Evolutionary conservation across 2,329 filamentous ascomycete genomes (phyloP), one percentile per base, ranked within the genome.

Genomic region (Aspergillus pseudoterreus): DNA sequence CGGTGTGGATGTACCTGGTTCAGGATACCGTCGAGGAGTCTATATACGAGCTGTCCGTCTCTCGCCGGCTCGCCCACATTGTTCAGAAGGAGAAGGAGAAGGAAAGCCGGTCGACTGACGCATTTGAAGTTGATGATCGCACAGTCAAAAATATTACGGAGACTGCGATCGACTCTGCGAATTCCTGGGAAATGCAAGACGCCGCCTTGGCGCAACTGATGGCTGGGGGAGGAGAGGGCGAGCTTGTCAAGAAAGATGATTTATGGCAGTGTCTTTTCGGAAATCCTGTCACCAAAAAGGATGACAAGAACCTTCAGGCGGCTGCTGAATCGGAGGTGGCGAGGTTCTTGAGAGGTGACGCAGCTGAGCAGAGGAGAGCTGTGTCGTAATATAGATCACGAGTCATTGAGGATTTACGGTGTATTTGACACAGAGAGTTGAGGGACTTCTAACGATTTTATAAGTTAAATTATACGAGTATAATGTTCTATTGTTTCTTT

Each of bases 1-100:
- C 90, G 0, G 91, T 97, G 1, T 97, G 92, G 88, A 87, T 96
- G 70, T 97, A 97, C 67, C 80, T 97, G 2, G 82, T 96, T n/a
- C 84, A 87, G 14, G 89, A 88, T 47, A 95, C 92, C 0, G 90
- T 97, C 0, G 94, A 99, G 66, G 87, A 95, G 72, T 87, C 87
- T 1, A 95, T 97, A 56, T 91, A 97, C 71, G 84, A 92, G 53
- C 81, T 96, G 32, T 94, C 90, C 0, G 90, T 95, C 1, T 78
- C 81, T 53, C 81, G 91, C 24, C 84, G 92, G 3, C 75, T 96
- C 60, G 83, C 86, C 50, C 90, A 96, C 64, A 87, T 96, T 67
- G 79, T 78, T 2, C 75, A 67, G 43, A 75, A 66, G 51, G 71
- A 64, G 58, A 71, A 62, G 49, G 63, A 67, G 56, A 62, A 64